These are phyloP conservation scores for Saccharum spontaneum DNA, from an alignment of 176 grass and related monocot species.

Conservation along the genomic window DNA sequence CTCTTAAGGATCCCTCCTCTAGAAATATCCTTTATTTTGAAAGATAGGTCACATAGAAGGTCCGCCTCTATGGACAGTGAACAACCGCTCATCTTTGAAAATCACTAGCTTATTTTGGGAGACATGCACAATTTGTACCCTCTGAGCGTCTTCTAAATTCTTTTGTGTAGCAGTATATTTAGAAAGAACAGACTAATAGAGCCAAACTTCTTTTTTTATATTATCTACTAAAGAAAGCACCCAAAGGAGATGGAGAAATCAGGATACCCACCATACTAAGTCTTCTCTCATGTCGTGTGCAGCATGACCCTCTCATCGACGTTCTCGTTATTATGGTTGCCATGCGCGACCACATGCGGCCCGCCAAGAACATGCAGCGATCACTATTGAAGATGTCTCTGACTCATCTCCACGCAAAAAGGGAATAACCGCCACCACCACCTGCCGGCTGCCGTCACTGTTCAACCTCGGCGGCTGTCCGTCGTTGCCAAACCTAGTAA, in stretches of 20 bases:
- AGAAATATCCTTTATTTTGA: no score
- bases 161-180: no score
- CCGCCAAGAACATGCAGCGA: not conserved
- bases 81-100: no score
- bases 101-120: no score
- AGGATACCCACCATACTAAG: slow-evolving; percentile 51
- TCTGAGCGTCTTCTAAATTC: no score
- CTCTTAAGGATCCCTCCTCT: no score
- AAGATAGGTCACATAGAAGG: no score
- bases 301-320: not conserved
- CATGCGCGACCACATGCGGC: slow-evolving; percentile 14
- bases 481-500: slow-evolving; percentile 21
- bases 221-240: not conserved
- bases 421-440: not conserved
- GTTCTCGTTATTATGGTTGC: no score
- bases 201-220: not conserved
- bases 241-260: not conserved
- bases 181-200: not conserved
- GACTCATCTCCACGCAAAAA: slow-evolving; percentile 50
- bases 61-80: no score
- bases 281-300: not conserved
- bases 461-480: not conserved
- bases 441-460: not conserved
- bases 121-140: no score
- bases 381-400: not conserved